A percentile compares a stretch with the other conserved stretches of the same genome.
These are phyloP conservation scores for Mycocentrospora acerina DNA, from an alignment of 2,329 filamentous ascomycete species.

Conservation along the genomic window DNA sequence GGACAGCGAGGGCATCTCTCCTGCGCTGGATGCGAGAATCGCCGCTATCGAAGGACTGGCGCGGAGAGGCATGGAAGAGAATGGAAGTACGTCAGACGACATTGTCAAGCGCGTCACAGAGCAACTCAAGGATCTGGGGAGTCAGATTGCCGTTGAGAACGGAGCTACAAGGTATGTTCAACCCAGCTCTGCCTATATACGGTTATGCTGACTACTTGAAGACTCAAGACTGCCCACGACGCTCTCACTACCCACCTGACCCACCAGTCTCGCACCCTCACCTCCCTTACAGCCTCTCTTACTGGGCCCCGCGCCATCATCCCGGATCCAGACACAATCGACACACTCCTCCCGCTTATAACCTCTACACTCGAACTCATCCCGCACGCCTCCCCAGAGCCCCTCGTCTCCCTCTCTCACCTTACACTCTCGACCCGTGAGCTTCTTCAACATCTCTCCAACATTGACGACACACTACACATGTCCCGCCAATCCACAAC, in stretches of 20 bases:
- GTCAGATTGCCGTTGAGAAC: conserved; percentile 71
- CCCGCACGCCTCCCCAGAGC: conserved; percentile 64
- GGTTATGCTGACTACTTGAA: conserved; percentile 39
- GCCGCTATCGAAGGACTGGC: conserved; percentile 72
- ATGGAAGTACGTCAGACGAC: conserved; percentile 64
- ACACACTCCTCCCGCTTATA: conserved; percentile 69
- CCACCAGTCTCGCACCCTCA: conserved; percentile 74
- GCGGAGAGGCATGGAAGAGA: conserved; percentile 62
- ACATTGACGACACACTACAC: conserved; percentile 87
- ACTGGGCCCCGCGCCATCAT: conserved; percentile 68
- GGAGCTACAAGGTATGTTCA: conserved; percentile 65
- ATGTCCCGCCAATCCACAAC: conserved; percentile 89
- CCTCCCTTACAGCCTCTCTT: conserved; percentile 71
- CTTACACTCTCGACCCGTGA: conserved; percentile 67
- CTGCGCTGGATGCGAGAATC: conserved; percentile 67
- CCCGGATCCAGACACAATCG: conserved; percentile 65
- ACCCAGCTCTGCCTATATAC: too few relatives aligned
- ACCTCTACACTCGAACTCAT: conserved; percentile 65
- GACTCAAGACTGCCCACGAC: conserved; percentile 73
- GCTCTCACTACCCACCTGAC: conserved; percentile 72
- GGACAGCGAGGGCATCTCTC: conserved; percentile 66
- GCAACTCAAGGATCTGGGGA: conserved; percentile 69
- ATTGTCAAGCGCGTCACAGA: conserved; percentile 70
- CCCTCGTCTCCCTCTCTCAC: conserved; percentile 66
- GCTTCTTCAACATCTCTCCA: conserved; percentile 77